A percentile compares a stretch with the other conserved stretches of the same genome.
Evolutionary conservation across 805 yeast genomes (phyloP).

Genomic region (Suhomyces pyralidae): DNA sequence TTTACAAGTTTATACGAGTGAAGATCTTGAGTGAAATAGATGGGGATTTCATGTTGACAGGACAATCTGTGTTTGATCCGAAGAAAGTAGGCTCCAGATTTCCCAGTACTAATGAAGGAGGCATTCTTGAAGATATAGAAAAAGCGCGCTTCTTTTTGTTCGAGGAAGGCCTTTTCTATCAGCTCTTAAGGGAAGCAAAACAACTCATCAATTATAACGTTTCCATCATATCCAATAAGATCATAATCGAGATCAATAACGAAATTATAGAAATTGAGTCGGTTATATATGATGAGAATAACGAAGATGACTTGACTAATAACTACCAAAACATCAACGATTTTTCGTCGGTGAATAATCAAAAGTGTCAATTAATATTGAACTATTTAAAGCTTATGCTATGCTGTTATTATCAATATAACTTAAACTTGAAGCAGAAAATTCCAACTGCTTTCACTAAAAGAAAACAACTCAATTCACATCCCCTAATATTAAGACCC

Average conservation of each 20-base stretch:
- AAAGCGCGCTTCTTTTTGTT: constrained; percentile 72
- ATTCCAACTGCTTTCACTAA: constrained; percentile 48
- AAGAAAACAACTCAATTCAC: constrained; percentile 43
- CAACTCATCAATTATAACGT: constrained; percentile 67
- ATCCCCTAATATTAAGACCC: constrained; percentile 51
- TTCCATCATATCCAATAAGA: constrained; percentile 57
- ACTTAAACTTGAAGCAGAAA: constrained; percentile 38
- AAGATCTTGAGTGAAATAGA: constrained; percentile 55
- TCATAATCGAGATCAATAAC: constrained; percentile 62
- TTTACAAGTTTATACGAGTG: constrained; percentile 54
- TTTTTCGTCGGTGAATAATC: constrained; percentile 30
- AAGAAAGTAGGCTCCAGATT: constrained; percentile 5
- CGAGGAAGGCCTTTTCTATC: constrained; percentile 85
- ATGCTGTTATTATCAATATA: constrained; percentile 54
- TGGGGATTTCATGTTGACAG: constrained; percentile 53
- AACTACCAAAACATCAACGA: constrained; percentile 29
- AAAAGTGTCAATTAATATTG: constrained; percentile 53
- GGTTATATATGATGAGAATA: constrained; percentile 42
- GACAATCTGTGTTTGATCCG: constrained; percentile 46
- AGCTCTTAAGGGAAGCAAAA: constrained; percentile 72
- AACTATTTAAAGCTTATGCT: constrained; percentile 57
- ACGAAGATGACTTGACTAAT: constrained; percentile 35
- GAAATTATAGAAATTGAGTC: constrained; percentile 70
- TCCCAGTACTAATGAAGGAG: background rate
- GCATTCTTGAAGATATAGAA: constrained; percentile 42